Base-by-base conservation (phyloP, 140 eudicot genomes). In the Senecio squalidus region DNA sequence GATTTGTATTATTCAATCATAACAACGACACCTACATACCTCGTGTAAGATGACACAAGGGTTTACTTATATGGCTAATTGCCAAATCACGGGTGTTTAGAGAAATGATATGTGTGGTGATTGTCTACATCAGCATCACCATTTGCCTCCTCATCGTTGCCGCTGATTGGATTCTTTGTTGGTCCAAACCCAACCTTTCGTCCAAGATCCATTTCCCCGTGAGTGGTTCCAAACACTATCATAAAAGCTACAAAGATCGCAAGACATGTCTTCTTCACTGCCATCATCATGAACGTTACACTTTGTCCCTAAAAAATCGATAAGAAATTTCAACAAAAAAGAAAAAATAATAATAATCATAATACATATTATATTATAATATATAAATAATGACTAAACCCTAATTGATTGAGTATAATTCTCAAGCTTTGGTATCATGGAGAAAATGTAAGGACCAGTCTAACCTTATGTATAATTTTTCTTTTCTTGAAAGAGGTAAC, bases 171-270 rank as follows among this genome's bases (percentile, higher is more conserved):
- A 50, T 50, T 40, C 21, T 69, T 69, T 58, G 54, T 14, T 39
- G 67, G 38, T 49, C 45, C 62, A 60, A 50, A 60, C 6, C 60
- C 55, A 10, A 31, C 38, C 47, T 69, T 69, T 39, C 75, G 68
- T 0, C 69, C 75, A 40, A 69, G 54, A 40, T 69, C 68, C n/a
- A 51, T 20, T 20, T 50, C 54, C 4, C 45, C 62, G 13, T 4
- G n/a, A 22, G 48, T 41, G 4, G 47, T 51, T 28, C 68, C 56
- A 3, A 14, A 28, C 14, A 60, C 56, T 8, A 69, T 36, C 55
- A 60, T 9, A 9, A 69, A 11, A n/a, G 56, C 62, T 60, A 69
- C 48, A 28, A 69, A 51, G 46, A 60, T 29, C 38, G 40, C 27
- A 16, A 60, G 38, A 62, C 55, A 60, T 51, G 55, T 9, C 62